phyloP scores from a whole-genome alignment of 495 filamentous ascomycete species.

The Mycothermus thermophilus region DNA sequence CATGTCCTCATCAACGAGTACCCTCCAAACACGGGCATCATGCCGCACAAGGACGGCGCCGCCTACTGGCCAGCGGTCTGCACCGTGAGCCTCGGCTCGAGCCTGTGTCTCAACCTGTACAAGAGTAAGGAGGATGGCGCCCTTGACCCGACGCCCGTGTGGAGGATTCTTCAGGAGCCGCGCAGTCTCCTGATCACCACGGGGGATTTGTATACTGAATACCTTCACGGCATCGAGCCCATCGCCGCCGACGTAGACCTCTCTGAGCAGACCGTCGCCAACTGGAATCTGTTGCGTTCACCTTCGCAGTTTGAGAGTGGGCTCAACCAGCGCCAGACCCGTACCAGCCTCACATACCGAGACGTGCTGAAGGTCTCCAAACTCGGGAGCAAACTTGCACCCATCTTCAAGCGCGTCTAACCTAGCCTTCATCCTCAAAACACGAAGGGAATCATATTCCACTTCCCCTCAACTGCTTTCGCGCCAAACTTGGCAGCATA shows the following conservation, averaged over 20 bases:
- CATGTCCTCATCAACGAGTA: slow-evolving; percentile 95
- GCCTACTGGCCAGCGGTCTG: slow-evolving; percentile 82
- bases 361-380: slow-evolving; percentile 82
- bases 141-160: slow-evolving; percentile 33
- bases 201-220: slow-evolving; percentile 51
- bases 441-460: slow-evolving; percentile 72
- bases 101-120: slow-evolving; percentile 67
- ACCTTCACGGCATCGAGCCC: slow-evolving; percentile 65
- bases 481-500: slow-evolving; percentile 67
- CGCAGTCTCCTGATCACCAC: slow-evolving; percentile 68
- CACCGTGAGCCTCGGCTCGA: slow-evolving; percentile 71
- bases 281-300: slow-evolving; percentile 68
- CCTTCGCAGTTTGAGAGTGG: slow-evolving; percentile 42
- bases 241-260: slow-evolving; percentile 46
- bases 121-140: slow-evolving; percentile 43
- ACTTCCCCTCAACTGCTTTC: slow-evolving; percentile 48
- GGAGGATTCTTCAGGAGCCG: slow-evolving; percentile 75
- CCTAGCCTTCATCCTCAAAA: slow-evolving; percentile 35
- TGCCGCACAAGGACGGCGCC: slow-evolving; percentile 87
- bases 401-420: slow-evolving; percentile 32
- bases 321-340: slow-evolving; percentile 45
- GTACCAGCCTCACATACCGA: slow-evolving; percentile 82
- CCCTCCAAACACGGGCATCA: slow-evolving; percentile 73
- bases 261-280: slow-evolving; percentile 50
- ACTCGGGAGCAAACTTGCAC: slow-evolving; percentile 50